A percentile compares a stretch with the other conserved stretches of the same genome.
phyloP scores from a whole-genome alignment of 2,329 filamentous ascomycete genomes.

The Pseudocercospora fijiensis region DNA sequence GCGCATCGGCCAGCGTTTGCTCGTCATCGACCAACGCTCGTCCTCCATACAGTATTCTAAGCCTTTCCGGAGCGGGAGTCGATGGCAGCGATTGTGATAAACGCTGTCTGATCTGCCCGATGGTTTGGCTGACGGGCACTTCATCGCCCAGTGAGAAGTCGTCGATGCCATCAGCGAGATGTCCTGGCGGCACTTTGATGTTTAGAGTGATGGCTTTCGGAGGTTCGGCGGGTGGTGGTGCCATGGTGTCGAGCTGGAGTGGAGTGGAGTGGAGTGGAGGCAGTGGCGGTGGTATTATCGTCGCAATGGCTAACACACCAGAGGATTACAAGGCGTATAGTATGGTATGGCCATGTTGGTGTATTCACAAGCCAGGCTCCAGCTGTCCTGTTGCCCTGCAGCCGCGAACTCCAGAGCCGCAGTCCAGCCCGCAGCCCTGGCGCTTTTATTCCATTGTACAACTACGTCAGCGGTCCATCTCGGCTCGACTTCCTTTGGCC shows the following conservation, averaged over 20 bases:
- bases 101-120: conserved; percentile 54
- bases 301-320: neutral
- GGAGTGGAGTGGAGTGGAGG: no score
- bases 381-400: conserved; percentile 1
- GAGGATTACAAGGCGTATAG: neutral
- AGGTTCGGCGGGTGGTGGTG: conserved; percentile 33
- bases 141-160: conserved; percentile 32
- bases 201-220: conserved; percentile 33
- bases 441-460: neutral
- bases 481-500: neutral
- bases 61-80: conserved; percentile 47
- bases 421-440: neutral
- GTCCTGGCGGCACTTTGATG: conserved; percentile 38
- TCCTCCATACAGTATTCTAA: conserved; percentile 60
- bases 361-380: neutral
- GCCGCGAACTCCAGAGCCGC: neutral
- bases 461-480: neutral
- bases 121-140: conserved; percentile 41
- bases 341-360: neutral
- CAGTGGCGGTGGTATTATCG: no score
- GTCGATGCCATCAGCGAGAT: conserved; percentile 30
- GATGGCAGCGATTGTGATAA: conserved; percentile 53
- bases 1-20: conserved; percentile 50
- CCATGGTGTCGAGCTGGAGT: conserved; percentile 27
- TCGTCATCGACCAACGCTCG: conserved; percentile 52